phyloP scores from a whole-genome alignment of 75 land plant species.

The Picea glauca region DNA sequence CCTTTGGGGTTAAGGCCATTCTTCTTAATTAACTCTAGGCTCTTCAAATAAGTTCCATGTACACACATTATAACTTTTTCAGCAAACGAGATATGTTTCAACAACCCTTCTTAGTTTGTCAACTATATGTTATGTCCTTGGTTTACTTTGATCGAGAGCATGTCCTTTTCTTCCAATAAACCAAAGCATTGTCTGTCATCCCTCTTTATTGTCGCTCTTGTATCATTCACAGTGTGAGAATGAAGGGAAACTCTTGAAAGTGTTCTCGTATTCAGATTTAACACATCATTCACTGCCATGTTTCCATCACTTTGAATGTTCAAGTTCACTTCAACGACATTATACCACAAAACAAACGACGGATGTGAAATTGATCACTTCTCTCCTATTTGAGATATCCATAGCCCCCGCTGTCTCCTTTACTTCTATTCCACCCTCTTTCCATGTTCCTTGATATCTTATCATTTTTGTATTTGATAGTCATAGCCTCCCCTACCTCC shows the following conservation, averaged over 20 bases:
- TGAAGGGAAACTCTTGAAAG: not conserved
- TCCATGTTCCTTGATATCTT: too few relatives aligned
- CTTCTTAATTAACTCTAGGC: too few relatives aligned
- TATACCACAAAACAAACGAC: not conserved
- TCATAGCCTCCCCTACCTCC: too few relatives aligned
- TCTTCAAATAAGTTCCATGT: too few relatives aligned
- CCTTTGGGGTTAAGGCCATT: too few relatives aligned
- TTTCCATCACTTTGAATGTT: constrained; percentile 1
- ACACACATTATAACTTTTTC: constrained; percentile 42
- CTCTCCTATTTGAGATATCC: too few relatives aligned
- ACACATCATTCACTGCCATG: not conserved
- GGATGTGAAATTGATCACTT: too few relatives aligned
- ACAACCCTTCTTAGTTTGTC: constrained; percentile 58
- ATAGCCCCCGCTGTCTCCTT: too few relatives aligned
- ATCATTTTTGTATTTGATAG: too few relatives aligned
- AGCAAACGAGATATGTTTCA: constrained; percentile 57
- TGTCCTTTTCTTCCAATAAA: constrained; percentile 63
- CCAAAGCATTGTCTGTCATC: constrained; percentile 82
- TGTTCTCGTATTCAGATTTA: not conserved
- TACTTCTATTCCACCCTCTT: too few relatives aligned
- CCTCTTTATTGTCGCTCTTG: constrained; percentile 66
- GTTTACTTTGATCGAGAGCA: constrained; percentile 80
- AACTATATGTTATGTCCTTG: constrained; percentile 76
- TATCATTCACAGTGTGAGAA: not conserved
- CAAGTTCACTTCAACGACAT: not conserved